Conservation (phyloP, 768 basidiomycete genomes). For the Leccinellum albellum region DNA sequence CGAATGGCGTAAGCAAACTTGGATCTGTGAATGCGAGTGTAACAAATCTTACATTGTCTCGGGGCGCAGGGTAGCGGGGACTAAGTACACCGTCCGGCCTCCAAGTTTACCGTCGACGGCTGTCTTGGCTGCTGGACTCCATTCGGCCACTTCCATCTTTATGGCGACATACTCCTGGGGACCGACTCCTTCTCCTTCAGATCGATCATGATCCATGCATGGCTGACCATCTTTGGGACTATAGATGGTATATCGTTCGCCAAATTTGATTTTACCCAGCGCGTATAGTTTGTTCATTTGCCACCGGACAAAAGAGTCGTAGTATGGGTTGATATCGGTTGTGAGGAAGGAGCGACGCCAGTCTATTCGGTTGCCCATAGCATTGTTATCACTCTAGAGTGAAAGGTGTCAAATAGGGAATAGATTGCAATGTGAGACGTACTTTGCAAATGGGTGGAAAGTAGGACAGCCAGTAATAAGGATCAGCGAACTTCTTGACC, state of each 20-base stretch:
- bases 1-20: background rate
- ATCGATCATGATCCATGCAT: conserved; percentile 99
- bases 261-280: conserved; percentile 94
- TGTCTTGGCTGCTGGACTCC: conserved; percentile 66
- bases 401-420: background rate
- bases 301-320: conserved; percentile 96
- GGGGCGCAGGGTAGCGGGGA: conserved; percentile 93
- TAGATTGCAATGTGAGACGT: conserved; percentile 23
- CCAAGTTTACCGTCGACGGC: conserved; percentile 66
- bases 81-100: conserved; percentile 80
- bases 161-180: conserved; percentile 94
- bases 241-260: conserved; percentile 97
- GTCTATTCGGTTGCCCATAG: conserved; percentile 93
- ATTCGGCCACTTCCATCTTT: conserved; percentile 90
- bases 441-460: conserved; percentile 96
- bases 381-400: conserved; percentile 63
- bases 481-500: conserved; percentile 95
- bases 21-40: background rate
- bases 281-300: conserved; percentile 90
- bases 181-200: conserved; percentile 89
- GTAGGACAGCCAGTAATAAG: conserved; percentile 87
- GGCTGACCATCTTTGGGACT: conserved; percentile 98
- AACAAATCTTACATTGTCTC: conserved; percentile 80
- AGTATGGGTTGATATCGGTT: conserved; percentile 94
- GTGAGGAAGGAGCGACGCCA: conserved; percentile 96